Evolutionary conservation across 805 yeast species (phyloP).

Genomic region (Ogataea allantospora): DNA sequence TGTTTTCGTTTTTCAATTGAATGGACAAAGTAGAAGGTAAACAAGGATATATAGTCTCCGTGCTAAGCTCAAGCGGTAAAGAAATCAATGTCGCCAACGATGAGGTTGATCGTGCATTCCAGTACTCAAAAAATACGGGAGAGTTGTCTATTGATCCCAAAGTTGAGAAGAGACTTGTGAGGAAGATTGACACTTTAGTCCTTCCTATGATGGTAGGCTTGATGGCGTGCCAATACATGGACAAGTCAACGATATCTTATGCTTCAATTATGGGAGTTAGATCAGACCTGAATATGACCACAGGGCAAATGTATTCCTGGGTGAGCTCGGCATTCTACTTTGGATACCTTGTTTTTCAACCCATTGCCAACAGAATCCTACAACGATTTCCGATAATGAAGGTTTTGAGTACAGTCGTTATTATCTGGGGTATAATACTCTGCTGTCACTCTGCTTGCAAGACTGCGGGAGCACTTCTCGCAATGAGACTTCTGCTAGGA

Average conservation of each 20-base stretch:
- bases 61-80: too few relatives aligned
- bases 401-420: conserved; percentile 44
- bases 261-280: conserved; percentile 39
- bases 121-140: background rate
- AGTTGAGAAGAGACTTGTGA: background rate
- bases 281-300: conserved; percentile 32
- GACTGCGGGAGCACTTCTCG: conserved; percentile 41
- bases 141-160: background rate
- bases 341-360: conserved; percentile 46
- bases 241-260: conserved; percentile 38
- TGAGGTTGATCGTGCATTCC: background rate
- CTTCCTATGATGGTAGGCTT: conserved; percentile 1
- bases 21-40: too few relatives aligned
- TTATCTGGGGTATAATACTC: conserved; percentile 47
- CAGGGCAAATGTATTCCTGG: conserved; percentile 41
- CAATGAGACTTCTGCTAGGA: conserved; percentile 50
- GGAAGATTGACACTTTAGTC: background rate
- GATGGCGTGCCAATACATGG: conserved; percentile 39
- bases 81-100: background rate
- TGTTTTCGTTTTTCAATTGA: too few relatives aligned
- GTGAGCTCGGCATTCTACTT: conserved; percentile 44
- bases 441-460: conserved; percentile 37
- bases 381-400: conserved; percentile 55
- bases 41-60: too few relatives aligned
- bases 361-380: conserved; percentile 41